Conservation (phyloP, 805 yeast genomes). For the Wickerhamomyces hampshirensis region DNA sequence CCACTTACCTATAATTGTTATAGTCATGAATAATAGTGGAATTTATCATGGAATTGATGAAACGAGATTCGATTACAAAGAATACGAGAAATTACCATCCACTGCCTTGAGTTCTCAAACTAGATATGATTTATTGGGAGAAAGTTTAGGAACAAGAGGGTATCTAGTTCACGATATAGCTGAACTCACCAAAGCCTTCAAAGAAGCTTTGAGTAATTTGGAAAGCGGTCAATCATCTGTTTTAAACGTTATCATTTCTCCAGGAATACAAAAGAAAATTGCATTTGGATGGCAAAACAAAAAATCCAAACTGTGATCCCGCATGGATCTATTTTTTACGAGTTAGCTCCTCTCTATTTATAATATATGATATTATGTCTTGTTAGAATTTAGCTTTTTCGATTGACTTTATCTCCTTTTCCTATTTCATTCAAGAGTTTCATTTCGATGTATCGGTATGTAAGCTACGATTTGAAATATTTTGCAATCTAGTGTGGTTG, state of each 20-base stretch:
- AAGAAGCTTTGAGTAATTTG: constrained; percentile 31
- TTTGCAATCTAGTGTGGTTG: no score
- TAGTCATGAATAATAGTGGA: constrained; percentile 72
- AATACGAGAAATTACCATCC: constrained; percentile 38
- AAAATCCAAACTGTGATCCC: constrained; percentile 23
- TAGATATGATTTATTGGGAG: constrained; percentile 51
- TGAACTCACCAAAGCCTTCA: constrained; percentile 33
- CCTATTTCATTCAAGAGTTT: no score
- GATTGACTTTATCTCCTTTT: no score
- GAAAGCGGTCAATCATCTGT: constrained; percentile 35
- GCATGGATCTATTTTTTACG: not conserved
- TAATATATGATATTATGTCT: no score
- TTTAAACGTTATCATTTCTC: constrained; percentile 58
- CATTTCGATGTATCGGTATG: no score
- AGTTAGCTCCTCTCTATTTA: no score
- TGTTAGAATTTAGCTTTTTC: no score
- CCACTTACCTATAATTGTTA: constrained; percentile 47
- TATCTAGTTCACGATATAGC: constrained; percentile 36
- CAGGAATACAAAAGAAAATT: constrained; percentile 49
- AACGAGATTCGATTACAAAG: constrained; percentile 20
- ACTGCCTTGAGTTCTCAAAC: constrained; percentile 57
- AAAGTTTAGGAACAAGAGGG: constrained; percentile 55
- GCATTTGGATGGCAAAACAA: constrained; percentile 70
- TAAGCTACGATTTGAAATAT: no score
- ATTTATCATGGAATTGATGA: constrained; percentile 60